Percentiles rank a stretch among this genome's conserved stretches.
Evolutionary conservation across 2,329 filamentous ascomycete genomes (phyloP).

Genomic region (Raffaelea deltoideospora): DNA sequence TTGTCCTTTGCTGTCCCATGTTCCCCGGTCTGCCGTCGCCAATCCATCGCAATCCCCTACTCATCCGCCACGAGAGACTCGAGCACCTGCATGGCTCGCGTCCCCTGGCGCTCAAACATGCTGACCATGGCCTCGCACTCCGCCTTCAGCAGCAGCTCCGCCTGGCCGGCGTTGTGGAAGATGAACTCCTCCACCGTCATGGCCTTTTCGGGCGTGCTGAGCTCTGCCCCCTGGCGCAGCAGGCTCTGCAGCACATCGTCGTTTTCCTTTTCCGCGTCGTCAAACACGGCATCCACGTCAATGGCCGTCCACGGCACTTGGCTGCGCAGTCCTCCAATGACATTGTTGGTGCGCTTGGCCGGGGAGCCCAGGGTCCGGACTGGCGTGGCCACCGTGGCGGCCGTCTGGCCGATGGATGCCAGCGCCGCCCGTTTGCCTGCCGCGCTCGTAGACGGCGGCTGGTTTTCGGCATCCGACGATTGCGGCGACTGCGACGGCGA

Average conservation of each 20-base stretch:
- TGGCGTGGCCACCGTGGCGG: slow-evolving; percentile 25
- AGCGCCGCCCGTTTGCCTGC: slow-evolving; percentile 33
- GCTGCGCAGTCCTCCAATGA: slow-evolving; percentile 39
- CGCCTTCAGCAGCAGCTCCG: slow-evolving; percentile 61
- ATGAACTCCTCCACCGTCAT: slow-evolving; percentile 97
- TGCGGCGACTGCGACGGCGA: slow-evolving; percentile 56
- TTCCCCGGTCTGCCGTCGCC: background rate
- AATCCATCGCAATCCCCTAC: background rate
- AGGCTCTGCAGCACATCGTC: slow-evolving; percentile 33
- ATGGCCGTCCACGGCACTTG: slow-evolving; percentile 54
- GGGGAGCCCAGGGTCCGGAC: slow-evolving; percentile 38
- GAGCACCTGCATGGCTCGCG: slow-evolving; percentile 59
- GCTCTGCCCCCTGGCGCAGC: slow-evolving; percentile 38
- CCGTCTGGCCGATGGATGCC: slow-evolving; percentile 18
- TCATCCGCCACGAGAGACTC: slow-evolving; percentile 51
- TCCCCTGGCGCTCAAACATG: slow-evolving; percentile 71
- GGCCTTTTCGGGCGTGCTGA: slow-evolving; percentile 63
- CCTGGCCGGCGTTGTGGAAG: slow-evolving; percentile 59
- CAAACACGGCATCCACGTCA: slow-evolving; percentile 61
- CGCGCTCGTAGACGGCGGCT: slow-evolving; percentile 52
- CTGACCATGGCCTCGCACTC: slow-evolving; percentile 76
- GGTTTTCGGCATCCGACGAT: slow-evolving; percentile 69
- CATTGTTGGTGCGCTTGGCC: slow-evolving; percentile 40
- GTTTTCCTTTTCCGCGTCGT: slow-evolving; percentile 27
- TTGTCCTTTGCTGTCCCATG: background rate